Conservation (phyloP, 208 protist species). For the Novymonas esmeraldas region DNA sequence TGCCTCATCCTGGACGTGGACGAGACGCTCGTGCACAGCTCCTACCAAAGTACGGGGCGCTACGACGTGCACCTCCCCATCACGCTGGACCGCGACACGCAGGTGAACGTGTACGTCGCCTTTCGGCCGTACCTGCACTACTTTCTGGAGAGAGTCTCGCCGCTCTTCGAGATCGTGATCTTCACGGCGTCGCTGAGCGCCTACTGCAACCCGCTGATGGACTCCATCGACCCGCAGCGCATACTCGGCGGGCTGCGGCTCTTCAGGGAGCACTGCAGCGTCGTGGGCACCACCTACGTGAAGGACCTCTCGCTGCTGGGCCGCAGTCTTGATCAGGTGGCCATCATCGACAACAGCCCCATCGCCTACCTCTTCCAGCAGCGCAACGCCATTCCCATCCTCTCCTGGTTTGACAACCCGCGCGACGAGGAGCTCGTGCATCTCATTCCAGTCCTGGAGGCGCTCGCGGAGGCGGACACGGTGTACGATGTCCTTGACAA, state of each 20-base stretch:
- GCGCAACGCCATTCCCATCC: slow-evolving; percentile 89
- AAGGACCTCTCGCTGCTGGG: slow-evolving; percentile 90
- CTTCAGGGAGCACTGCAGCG: slow-evolving; percentile 87
- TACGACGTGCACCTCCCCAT: slow-evolving; percentile 81
- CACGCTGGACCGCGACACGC: slow-evolving; percentile 44
- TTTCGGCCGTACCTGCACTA: slow-evolving; percentile 80
- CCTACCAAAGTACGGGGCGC: slow-evolving; percentile 53
- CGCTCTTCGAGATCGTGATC: slow-evolving; percentile 86
- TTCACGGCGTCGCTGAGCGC: slow-evolving; percentile 88
- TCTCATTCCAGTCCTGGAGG: slow-evolving; percentile 78
- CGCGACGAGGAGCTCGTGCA: slow-evolving; percentile 67
- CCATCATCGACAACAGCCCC: slow-evolving; percentile 92
- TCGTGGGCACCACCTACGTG: slow-evolving; percentile 80
- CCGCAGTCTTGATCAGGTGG: slow-evolving; percentile 65
- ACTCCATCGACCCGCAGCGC: slow-evolving; percentile 64
- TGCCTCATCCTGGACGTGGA: slow-evolving; percentile 90
- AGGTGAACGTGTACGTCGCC: slow-evolving; percentile 84
- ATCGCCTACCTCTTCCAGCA: slow-evolving; percentile 91
- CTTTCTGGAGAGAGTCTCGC: slow-evolving; percentile 73
- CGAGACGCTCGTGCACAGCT: slow-evolving; percentile 91
- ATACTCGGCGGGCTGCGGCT: slow-evolving; percentile 71
- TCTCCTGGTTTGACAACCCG: slow-evolving; percentile 88
- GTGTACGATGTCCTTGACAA: slow-evolving; percentile 87
- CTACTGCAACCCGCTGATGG: slow-evolving; percentile 86
- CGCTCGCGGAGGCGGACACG: slow-evolving; percentile 59